Evolutionary conservation across 768 basidiomycete genomes (phyloP).

Genomic region (Cystobasidiopsis lactophilus): DNA sequence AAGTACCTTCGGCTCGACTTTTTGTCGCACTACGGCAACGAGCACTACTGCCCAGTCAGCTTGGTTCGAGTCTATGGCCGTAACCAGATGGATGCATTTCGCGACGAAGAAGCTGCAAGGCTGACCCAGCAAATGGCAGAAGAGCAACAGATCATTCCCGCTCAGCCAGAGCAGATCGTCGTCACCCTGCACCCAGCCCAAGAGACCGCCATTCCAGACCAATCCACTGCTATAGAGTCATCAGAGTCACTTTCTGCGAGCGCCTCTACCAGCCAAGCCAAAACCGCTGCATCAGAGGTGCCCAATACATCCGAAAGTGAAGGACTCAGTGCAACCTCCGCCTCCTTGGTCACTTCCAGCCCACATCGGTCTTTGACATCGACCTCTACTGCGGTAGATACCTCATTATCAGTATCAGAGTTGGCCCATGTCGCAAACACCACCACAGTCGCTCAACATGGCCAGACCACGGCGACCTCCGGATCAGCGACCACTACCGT

Average conservation of each 20-base stretch:
- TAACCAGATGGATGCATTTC: slow-evolving; percentile 89
- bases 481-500: neutral
- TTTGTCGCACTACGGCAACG: slow-evolving; percentile 72
- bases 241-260: neutral
- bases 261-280: neutral
- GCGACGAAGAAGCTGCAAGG: slow-evolving; percentile 38
- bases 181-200: too few species aligned
- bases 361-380: too few species aligned
- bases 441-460: too few species aligned
- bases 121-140: slow-evolving; percentile 6
- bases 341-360: neutral
- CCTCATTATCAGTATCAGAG: too few species aligned
- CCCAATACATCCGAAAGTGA: too few species aligned
- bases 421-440: too few species aligned
- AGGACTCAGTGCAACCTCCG: neutral
- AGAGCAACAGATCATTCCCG: neutral
- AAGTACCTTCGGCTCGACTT: slow-evolving; percentile 88
- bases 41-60: slow-evolving; percentile 89
- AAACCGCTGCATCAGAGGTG: too few species aligned
- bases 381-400: neutral
- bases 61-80: slow-evolving; percentile 82
- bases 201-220: neutral
- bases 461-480: neutral
- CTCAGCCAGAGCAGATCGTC: neutral
- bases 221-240: neutral